Percentiles rank a stretch among this genome's conserved stretches.
These are phyloP conservation scores for Curvularia sp. DNA, from an alignment of 2,329 filamentous ascomycete species.

Conservation along the genomic window DNA sequence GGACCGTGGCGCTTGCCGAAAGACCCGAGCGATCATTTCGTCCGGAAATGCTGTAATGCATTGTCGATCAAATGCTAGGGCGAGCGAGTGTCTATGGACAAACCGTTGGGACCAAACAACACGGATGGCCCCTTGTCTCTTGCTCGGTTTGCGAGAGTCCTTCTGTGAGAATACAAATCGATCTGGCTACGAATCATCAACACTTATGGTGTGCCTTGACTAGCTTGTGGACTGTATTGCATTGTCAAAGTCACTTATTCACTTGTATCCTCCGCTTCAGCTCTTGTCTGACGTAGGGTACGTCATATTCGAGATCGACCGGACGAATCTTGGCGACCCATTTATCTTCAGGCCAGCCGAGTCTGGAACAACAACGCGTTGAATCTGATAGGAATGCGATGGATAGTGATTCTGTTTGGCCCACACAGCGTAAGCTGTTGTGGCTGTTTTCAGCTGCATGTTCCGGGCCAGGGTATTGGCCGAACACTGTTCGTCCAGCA, in stretches of 20 bases:
- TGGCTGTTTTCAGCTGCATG: not conserved
- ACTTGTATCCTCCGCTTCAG: not conserved
- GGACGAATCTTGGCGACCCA: slow-evolving; percentile 5
- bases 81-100: not conserved
- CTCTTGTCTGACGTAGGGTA: slow-evolving; percentile 1
- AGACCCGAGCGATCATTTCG: slow-evolving; percentile 12
- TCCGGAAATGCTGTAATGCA: slow-evolving; percentile 5
- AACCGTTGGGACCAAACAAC: not conserved
- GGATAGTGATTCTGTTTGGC: not conserved
- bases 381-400: slow-evolving; percentile 1
- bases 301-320: slow-evolving; percentile 10
- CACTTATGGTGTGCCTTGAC: not conserved
- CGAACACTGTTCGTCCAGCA: slow-evolving; percentile 3
- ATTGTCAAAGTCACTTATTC: not conserved
- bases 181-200: too few species aligned
- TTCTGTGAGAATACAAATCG: not conserved
- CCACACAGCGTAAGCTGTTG: not conserved
- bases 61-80: slow-evolving; percentile 7
- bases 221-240: not conserved
- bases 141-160: not conserved
- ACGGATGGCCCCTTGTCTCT: not conserved
- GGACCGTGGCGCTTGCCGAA: slow-evolving; percentile 3
- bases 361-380: slow-evolving; percentile 10
- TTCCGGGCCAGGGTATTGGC: not conserved
- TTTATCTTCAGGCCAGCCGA: slow-evolving; percentile 1